Base-by-base conservation (phyloP, 2,329 filamentous ascomycete species). In the Pezicula neosporulosa region DNA sequence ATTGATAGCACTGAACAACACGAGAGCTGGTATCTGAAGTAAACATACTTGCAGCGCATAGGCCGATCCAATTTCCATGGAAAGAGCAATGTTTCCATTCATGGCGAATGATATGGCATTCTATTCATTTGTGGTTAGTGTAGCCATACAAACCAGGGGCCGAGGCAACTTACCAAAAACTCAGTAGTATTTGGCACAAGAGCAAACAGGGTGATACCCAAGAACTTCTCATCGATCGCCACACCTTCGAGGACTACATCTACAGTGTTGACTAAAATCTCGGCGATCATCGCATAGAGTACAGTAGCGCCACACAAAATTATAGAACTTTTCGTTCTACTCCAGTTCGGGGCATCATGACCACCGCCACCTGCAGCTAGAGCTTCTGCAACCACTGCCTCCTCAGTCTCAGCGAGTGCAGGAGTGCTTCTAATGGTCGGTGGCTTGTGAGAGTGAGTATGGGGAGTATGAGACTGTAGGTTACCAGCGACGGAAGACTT, bases 31-130 rank as follows among this genome's bases (percentile, higher is more conserved):
- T 18, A 97, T 92, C 67, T 99, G 94, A 18, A 99, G 78, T 27
- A 99, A 78, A 66, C 93, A 97, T 46, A 99, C 94, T 70, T 99
- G 94, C 41, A 99, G 77, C 2, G 94, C 94, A 66, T 99, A 99
- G 2, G 93, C 93, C 1, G 92, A 97, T 60, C 94, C 94, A 61
- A 99, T 99, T 67, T 99, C 94, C 94, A 99, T 99, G 36, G 91
- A 97, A 16, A 99, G 76, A 0, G 94, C 94, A 69, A 99, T 97
- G 69, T 99, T 99, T 54, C 94, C 94, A 66, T 99, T 97, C 93
- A 99, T 99, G 49, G 94, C 94, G 68, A 99, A 99, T 0, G 92
- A 97, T 53, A 99, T 99, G 67, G 93, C 94, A 70, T 99, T 99
- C 85, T 91, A 53, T 42, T 16, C 12, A 44, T 28, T 12, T 65